Base-by-base conservation (phyloP, 768 basidiomycete genomes). In the Suillus paluster region DNA sequence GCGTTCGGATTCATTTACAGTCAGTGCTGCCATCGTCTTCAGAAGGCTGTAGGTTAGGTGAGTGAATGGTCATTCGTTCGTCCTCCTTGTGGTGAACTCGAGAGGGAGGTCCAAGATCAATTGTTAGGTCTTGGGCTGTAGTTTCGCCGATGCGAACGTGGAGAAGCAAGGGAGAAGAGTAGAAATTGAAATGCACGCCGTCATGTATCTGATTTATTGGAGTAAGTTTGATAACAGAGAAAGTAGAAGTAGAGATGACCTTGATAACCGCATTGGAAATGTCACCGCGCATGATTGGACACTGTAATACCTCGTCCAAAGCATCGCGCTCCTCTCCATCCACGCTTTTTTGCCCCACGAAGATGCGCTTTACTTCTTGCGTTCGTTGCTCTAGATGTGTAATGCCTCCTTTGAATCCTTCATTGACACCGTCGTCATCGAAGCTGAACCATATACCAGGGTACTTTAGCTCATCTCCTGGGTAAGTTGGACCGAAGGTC, bases 1-100 rank as follows among this genome's bases (percentile, higher is more conserved):
- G 42, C 34, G 58, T 44, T 42, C 45, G 39, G 52, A n/a, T 58
- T n/a, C 64, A 59, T 79, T 62, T 66, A 83, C 86, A 84, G 64
- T 84, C 81, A 67, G 80, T 77, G 45, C 85, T 84, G 57, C 80
- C 77, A 57, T 80, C 81, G 27, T 77, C 79, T n/a, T 85, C 83
- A 15, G 76, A 70, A 19, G 76, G 68, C 33, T 77, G 78, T 9
- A 62, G 70, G 34, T 67, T 73, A 5, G 82, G 83, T 7, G 87
- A 83, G 67, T 95, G 93, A 39, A 95, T 95, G 33, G 84, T 85
- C 91, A 95, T 94, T 56, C 92, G 79, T 64, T 92, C 88, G 68
- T 96, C 95, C 59, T 95, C 94, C 72, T 95, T 95, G 78, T 93
- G 92, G 73, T 91, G 90, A 55, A 88, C 79, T 34, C 89, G 82